Percentiles rank a stretch among this genome's conserved stretches.
phyloP scores from a whole-genome alignment of 345 rosid species.

The Pseudoturritis turrita region DNA sequence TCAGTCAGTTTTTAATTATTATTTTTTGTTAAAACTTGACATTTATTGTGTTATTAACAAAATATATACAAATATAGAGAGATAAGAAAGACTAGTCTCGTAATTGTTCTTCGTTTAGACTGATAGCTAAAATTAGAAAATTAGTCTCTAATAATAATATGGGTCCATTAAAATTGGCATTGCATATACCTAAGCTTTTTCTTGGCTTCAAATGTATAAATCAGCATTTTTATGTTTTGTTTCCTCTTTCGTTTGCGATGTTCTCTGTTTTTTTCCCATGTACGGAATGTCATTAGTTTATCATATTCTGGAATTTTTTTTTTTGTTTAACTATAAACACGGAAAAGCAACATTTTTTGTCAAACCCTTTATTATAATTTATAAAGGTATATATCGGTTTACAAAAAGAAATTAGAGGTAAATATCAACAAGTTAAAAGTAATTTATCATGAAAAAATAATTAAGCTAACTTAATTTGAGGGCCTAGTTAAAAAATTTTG shows the following conservation, averaged over 20 bases:
- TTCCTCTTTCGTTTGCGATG: background rate
- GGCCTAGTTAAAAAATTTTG: background rate
- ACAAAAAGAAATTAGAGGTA: too few relatives aligned
- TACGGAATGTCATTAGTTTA: background rate
- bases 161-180: background rate
- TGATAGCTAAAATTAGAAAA: background rate
- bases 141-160: background rate
- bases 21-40: constrained; percentile 5
- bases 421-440: background rate
- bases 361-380: too few relatives aligned
- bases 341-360: too few relatives aligned
- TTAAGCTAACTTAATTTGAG: background rate
- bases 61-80: background rate
- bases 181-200: constrained; percentile 3
- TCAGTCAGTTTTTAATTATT: constrained; percentile 5
- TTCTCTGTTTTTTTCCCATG: background rate
- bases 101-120: background rate
- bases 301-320: background rate
- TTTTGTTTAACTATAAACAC: too few relatives aligned
- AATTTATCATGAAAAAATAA: background rate
- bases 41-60: constrained; percentile 25
- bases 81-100: constrained; percentile 4
- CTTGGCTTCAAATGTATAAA: background rate
- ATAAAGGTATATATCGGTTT: too few relatives aligned
- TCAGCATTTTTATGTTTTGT: background rate